Conservation (phyloP, 2,329 filamentous ascomycete genomes). For the Fusarium odoratissimum region DNA sequence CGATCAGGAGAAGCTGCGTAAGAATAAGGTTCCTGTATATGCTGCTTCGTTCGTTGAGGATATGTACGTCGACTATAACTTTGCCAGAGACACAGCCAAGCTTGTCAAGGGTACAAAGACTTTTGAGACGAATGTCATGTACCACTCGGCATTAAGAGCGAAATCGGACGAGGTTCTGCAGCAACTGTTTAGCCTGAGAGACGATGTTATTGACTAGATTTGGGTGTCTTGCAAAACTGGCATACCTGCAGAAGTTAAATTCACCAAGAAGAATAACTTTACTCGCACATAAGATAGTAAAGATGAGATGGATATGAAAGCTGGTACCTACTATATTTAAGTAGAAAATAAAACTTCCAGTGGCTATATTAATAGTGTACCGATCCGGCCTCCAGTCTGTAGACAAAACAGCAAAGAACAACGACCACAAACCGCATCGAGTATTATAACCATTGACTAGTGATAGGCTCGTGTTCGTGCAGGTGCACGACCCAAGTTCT, state of each 20-base stretch:
- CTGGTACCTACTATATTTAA: neutral
- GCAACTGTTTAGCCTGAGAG: constrained; percentile 80
- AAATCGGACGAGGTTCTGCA: constrained; percentile 81
- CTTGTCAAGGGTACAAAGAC: constrained; percentile 82
- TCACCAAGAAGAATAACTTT: neutral
- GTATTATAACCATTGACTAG: neutral
- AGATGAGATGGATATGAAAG: constrained; percentile 11
- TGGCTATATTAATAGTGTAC: neutral
- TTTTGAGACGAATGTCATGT: constrained; percentile 87
- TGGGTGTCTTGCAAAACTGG: neutral
- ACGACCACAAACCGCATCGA: neutral
- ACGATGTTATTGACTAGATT: constrained; percentile 70
- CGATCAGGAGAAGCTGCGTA: constrained; percentile 75
- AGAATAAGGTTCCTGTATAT: constrained; percentile 87
- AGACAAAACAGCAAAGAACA: neutral
- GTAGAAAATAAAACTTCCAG: neutral
- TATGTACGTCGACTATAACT: constrained; percentile 88
- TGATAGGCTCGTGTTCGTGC: neutral
- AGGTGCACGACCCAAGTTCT: constrained; percentile 10
- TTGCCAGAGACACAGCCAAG: constrained; percentile 78
- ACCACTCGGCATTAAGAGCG: constrained; percentile 83
- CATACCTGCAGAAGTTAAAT: neutral
- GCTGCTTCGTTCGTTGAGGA: constrained; percentile 86
- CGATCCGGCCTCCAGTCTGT: neutral
- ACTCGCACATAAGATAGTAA: neutral